These are phyloP conservation scores for Aureobasidium namibiae DNA, from an alignment of 2,329 filamentous ascomycete genomes.

Conservation along the genomic window DNA sequence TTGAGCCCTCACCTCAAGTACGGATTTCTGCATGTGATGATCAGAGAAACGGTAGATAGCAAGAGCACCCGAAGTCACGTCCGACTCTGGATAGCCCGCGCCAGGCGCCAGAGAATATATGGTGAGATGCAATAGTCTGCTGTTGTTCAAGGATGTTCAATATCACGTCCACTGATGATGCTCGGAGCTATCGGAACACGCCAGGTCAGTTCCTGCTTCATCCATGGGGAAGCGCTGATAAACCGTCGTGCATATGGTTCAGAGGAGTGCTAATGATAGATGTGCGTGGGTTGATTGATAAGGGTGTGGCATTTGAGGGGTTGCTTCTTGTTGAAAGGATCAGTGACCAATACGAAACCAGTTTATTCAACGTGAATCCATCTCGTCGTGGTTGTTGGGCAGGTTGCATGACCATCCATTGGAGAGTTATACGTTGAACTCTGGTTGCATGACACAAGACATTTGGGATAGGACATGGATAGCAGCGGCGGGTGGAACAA, in stretches of 20 bases:
- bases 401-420: neutral
- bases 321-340: slow-evolving; percentile 1
- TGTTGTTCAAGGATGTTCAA: neutral
- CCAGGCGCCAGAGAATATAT: neutral
- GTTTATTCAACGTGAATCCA: neutral
- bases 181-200: too few relatives aligned
- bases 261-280: neutral
- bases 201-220: neutral
- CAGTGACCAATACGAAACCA: neutral
- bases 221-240: slow-evolving; percentile 6
- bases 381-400: neutral
- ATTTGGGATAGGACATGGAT: neutral
- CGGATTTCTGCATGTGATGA: neutral
- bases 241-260: neutral
- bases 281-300: neutral
- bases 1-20: neutral
- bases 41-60: neutral
- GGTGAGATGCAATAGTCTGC: neutral
- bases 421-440: neutral
- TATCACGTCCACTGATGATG: neutral
- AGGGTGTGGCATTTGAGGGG: neutral
- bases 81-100: neutral
- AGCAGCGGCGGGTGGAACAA: neutral
- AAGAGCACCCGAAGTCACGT: neutral
- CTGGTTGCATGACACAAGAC: slow-evolving; percentile 1